Base-by-base conservation (phyloP, 192 early-diverging fungal species). In the Gigaspora rosea region DNA sequence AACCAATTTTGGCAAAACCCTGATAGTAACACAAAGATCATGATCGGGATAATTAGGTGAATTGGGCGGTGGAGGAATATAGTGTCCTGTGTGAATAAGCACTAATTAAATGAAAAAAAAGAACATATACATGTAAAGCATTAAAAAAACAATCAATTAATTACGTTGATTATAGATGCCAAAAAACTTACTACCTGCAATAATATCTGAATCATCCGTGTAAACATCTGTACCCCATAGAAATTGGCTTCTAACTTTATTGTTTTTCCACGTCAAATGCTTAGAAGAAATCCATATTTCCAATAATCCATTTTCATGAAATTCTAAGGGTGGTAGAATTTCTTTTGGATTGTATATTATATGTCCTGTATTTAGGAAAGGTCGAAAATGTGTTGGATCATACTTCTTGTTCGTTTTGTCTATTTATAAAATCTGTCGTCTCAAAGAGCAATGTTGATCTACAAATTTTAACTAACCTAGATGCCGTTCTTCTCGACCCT, bases 171-270 rank as follows among this genome's bases (percentile, higher is more conserved):
- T 18, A 56, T 5, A 18, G 8, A 4, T 18, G 4, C 15, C 18
- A 18, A 2, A 56, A 13, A 64, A 62, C 16, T 6, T 79, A 85
- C 69, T 86, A 94, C 92, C 90, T 15, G 92, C 91, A 20, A 95
- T 92, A 47, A 94, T 79, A 67, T 95, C 94, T 7, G 92, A 93
- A 77, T 95, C 94, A 71, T 95, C 94, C 0, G 92, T 91, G 75
- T 95, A 95, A 41, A 95, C 81, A 72, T 92, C 93, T 2, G 94
- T 94, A 22, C 94, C 94, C 94, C 94, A 95, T 5, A 95, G 12
- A 4, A 90, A 92, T 22, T 85, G 84, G 64, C 80, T 85, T 66
- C 86, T 78, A 6, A 94, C 88, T 33, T 87, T 90, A 8, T 82
- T 65, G 78, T 94, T 94, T 46, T 83, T 73, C 76, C 85, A 94